Conservation (phyloP, 2,329 filamentous ascomycete species). For the Ophiobolus disseminans region DNA sequence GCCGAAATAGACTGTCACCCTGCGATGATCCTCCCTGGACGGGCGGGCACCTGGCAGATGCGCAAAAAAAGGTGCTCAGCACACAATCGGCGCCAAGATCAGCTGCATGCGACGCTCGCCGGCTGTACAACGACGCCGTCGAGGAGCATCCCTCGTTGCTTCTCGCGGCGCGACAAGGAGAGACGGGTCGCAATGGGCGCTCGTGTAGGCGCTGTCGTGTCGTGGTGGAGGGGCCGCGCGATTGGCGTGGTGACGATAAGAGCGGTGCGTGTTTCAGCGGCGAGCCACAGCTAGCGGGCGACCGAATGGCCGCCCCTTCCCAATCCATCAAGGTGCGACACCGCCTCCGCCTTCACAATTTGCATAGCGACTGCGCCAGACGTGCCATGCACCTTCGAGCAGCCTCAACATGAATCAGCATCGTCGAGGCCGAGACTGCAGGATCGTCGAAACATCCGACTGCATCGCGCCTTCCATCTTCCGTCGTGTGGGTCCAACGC, state of each 20-base stretch:
- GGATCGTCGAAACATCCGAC: background rate
- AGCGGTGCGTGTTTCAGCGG: constrained; percentile 3
- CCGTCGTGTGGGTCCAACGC: constrained; percentile 2
- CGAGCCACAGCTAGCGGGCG: background rate
- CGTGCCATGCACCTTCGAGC: constrained; percentile 1
- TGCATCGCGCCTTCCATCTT: background rate
- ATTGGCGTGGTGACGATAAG: constrained; percentile 10
- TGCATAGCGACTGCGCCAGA: constrained; percentile 14
- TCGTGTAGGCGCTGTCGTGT: constrained; percentile 4
- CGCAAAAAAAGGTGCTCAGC: constrained; percentile 14
- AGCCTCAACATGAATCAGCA: constrained; percentile 6
- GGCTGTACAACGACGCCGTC: background rate
- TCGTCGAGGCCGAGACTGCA: background rate
- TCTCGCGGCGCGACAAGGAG: constrained; percentile 6
- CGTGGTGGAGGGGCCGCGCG: constrained; percentile 10
- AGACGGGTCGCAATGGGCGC: constrained; percentile 5
- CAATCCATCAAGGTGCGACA: too few species aligned
- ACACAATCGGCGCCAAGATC: constrained; percentile 16
- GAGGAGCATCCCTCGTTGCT: background rate
- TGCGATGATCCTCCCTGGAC: constrained; percentile 45
- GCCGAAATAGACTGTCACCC: constrained; percentile 38
- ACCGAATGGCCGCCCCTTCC: background rate
- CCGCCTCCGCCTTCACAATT: constrained; percentile 11
- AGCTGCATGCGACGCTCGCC: constrained; percentile 1
- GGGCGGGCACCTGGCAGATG: constrained; percentile 40